Base-by-base conservation (phyloP, 495 filamentous ascomycete genomes). In the Cairneyella variabilis region DNA sequence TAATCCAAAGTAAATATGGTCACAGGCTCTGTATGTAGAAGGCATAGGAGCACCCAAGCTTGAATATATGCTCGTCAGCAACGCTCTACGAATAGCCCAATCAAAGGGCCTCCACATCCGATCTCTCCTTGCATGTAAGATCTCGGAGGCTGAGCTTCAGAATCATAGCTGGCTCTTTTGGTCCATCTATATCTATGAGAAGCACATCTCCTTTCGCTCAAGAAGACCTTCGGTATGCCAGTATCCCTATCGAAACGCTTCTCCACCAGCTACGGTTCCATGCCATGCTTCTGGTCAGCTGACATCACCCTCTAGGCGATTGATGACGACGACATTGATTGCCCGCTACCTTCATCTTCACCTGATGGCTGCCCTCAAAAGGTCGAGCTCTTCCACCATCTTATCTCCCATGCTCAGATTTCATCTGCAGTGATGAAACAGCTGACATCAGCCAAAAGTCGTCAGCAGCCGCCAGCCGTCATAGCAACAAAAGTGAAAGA, bases 71-170 rank as follows among this genome's bases (percentile, higher is more conserved):
- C 48, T 57, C 8, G 22, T 18, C 9, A 34, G 36, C 17, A 53
- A 32, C 14, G 36, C 54, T 27, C 12, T 38, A 16, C 48, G 48
- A 3, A 21, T 57, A 9, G 54, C 54, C 3, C 48, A 52, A 17
- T 44, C 54, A 32, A 57, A 57, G 36, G 54, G 54, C 21, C 54
- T 57, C 25, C 54, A 57, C 40, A 48, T 18, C 28, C 54, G 53
- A 21, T 22, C 41, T 21, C 21, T 22, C 16, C 7, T n/a, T 3
- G 37, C 38, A 11, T 57, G 54, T 48, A 43, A 37, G n/a, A 32
- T 57, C 21, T 10, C 7, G 18, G 18, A 32, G 20, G 8, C 18
- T 16, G 48, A 53, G 21, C 43, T 26, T 34, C 18, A 38, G n/a
- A 21, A 57, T 14, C 12, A 49, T 18, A 57, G 25, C 39, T 57